Conservation (phyloP, 1,284 basidiomycete species). For the Cutaneotrichosporon sp. region DNA sequence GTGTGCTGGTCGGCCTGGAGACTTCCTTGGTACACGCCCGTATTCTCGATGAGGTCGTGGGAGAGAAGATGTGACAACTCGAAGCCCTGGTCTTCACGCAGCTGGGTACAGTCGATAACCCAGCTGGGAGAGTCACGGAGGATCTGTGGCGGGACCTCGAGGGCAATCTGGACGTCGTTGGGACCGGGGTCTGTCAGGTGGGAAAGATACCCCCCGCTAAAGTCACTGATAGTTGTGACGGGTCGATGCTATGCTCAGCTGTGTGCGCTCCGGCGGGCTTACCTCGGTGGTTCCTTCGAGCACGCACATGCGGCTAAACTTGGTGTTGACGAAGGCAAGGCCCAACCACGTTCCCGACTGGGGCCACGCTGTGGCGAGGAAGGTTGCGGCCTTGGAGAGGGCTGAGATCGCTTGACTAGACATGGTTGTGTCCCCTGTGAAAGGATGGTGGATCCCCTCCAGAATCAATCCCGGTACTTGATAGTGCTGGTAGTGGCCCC, state of each 20-base stretch:
- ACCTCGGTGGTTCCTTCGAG: not conserved
- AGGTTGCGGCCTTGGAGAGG: not conserved
- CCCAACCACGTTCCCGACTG: slow-evolving; percentile 9
- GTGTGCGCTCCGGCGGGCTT: too few relatives aligned
- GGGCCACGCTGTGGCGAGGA: slow-evolving; percentile 7
- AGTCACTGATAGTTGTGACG: not conserved
- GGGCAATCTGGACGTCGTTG: not conserved
- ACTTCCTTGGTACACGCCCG: too few relatives aligned
- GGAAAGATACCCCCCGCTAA: not conserved
- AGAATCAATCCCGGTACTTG: too few relatives aligned
- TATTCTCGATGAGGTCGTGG: slow-evolving; percentile 2
- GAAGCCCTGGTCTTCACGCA: not conserved
- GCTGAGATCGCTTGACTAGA: not conserved
- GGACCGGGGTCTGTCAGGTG: not conserved
- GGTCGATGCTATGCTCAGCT: not conserved
- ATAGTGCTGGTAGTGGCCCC: too few relatives aligned
- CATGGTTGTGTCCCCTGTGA: not conserved
- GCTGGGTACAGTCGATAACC: not conserved
- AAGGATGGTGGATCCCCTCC: not conserved
- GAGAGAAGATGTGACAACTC: not conserved
- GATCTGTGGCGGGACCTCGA: not conserved
- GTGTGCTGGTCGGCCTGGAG: not conserved
- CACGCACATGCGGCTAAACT: slow-evolving; percentile 11
- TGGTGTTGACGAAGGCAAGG: slow-evolving; percentile 4
- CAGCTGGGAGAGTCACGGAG: not conserved